Percentiles rank a stretch among this genome's conserved stretches.
phyloP scores from a whole-genome alignment of 805 yeast genomes.

The Metschnikowia matae region DNA sequence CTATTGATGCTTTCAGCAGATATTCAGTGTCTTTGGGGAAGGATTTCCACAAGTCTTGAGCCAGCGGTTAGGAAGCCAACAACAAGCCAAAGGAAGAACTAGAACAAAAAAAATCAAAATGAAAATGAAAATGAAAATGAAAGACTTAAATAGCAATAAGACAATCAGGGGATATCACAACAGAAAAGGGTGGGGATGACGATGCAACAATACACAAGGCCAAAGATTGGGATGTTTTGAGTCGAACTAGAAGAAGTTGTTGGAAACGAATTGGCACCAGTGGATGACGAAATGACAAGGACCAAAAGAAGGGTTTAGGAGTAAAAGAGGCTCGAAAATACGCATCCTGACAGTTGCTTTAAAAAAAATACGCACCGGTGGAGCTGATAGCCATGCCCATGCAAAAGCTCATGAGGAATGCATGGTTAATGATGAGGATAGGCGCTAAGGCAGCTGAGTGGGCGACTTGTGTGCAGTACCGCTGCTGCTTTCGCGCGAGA shows the following conservation, averaged over 20 bases:
- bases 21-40: too few species aligned
- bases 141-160: too few species aligned
- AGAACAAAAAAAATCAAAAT: too few species aligned
- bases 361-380: conserved; percentile 3
- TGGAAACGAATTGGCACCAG: background rate
- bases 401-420: conserved; percentile 2
- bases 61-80: too few species aligned
- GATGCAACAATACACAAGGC: background rate
- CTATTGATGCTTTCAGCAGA: too few species aligned
- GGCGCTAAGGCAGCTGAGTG: background rate
- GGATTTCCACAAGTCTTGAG: too few species aligned
- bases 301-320: background rate
- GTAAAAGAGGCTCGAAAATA: background rate
- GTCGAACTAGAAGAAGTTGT: background rate
- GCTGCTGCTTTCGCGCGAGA: background rate
- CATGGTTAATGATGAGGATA: background rate
- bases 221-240: background rate
- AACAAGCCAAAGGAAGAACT: too few species aligned
- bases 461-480: background rate
- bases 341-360: background rate
- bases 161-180: too few species aligned
- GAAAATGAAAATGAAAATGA: too few species aligned
- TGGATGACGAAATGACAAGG: background rate
- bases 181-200: background rate
- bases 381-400: conserved; percentile 1